Base-by-base conservation (phyloP, 2,329 filamentous ascomycete genomes). In the Stachybotrys echinatus region DNA sequence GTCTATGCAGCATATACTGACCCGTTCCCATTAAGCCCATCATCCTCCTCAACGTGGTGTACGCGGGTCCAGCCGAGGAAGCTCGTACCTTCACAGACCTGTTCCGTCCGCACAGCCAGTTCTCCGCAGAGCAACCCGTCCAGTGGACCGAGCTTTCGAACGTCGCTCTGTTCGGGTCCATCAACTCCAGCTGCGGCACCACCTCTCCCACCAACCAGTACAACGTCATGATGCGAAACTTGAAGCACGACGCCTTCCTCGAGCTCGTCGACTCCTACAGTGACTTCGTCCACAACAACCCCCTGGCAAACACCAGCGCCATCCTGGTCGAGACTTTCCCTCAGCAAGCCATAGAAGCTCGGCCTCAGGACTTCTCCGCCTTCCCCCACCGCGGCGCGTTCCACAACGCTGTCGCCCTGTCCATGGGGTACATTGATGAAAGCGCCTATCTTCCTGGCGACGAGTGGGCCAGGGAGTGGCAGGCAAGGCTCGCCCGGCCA, bases 271-370 rank as follows among this genome's bases (percentile, higher is more conserved):
- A 44, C n/a, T 21, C 19, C 8, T 44, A 21, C 20, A 23, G 12
- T 12, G 42, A 21, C 6, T 23, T 44, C 18, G 48, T n/a, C 4
- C 52, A 55, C 14, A 58, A 53, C 3, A 44, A 49, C 0, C 42
- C 48, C 1, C 17, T 53, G 12, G 59, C 60, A 31, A 54, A 43
- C 44, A 50, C 47, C 19, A 60, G 59, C 2, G 65, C 81, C 42
- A 76, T 81, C 63, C 74, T 81, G 71, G 76, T 82, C 48, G 79
- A 83, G 57, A 74, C 74, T 3, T 83, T 82, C 61, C 70, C 76
- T 1, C 62, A 59, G 7, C 60, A 71, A 20, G 78, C 71, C 2
- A 70, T 61, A 1, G 53, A 56, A 3, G 39, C 45, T 0, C 38
- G 46, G 0, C 17, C 48, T 23, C 17, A 20, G 2, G 17, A 48